Base-by-base conservation (phyloP, 2,329 filamentous ascomycete genomes). In the Colletotrichum siamense region DNA sequence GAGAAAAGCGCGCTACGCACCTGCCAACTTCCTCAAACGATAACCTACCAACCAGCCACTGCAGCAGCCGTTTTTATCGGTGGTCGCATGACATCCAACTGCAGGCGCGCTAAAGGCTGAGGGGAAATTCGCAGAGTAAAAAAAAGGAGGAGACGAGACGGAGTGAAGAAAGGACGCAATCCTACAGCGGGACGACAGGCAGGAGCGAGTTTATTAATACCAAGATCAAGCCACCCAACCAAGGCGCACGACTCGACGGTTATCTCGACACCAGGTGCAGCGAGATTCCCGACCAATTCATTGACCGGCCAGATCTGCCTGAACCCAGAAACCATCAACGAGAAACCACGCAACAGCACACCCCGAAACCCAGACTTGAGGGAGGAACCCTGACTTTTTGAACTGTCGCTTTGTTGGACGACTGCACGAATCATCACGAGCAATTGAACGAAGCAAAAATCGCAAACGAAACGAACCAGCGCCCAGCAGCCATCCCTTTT, bases 361-460 rank as follows among this genome's bases (percentile, higher is more conserved):
- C 30, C 24, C 39, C 8, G 6, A 62, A 3, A 62, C 16, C 49
- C 26, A 71, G 36, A 36, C 39, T 49, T 24, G 55, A 62, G 57
- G 39, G 18, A 32, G 22, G 28, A 39, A 67, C 24, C 24, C 39
- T 59, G 63, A 32, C 28, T 30, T 61, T 22, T 22, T 62, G 28
- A 18, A 26, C 13, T 57, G 6, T 57, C 24, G n/a, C 12, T 26
- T 57, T 13, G 22, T 68, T 44, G 44, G 39, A 49, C 71, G 39
- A 30, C 28, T 57, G 39, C 28, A 73, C 62, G 66, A 69, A 73
- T 26, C 55, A 68, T 73, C 32, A 64, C 73, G 69, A 68, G 63
- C 63, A 68, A 30, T 66, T 67, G 34, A 44, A 68, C 69, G 63
- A 64, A 44, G 16, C 16, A 30, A 12, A 36, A 39, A 30, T 34